phyloP scores from a whole-genome alignment of 495 filamentous ascomycete species.

The Talaromyces thailandensis region DNA sequence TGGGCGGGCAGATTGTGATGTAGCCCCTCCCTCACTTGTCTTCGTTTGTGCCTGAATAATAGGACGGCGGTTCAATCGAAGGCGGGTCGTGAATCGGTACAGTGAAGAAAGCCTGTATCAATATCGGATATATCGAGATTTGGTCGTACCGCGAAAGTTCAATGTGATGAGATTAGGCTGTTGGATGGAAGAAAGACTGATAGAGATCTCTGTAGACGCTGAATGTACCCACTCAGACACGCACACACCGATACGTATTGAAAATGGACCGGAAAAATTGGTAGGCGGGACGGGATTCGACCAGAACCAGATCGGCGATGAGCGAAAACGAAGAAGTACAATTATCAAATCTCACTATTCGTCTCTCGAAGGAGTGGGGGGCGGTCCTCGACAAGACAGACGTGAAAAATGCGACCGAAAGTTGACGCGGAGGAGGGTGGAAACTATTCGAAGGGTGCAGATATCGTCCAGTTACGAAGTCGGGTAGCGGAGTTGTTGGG shows the following conservation, averaged over 20 bases:
- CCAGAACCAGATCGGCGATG: conserved; percentile 2
- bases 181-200: not conserved
- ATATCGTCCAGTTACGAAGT: not conserved
- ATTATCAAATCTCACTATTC: not conserved
- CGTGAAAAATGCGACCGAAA: not conserved
- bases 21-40: not conserved
- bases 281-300: not conserved
- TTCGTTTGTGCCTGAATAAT: not conserved
- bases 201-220: not conserved
- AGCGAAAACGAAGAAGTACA: not conserved
- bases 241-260: not conserved
- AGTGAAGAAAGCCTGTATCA: not conserved
- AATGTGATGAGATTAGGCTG: not conserved
- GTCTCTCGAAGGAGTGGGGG: not conserved
- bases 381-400: not conserved
- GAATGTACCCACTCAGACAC: not conserved
- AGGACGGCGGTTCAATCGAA: not conserved
- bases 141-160: not conserved
- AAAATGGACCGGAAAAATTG: not conserved
- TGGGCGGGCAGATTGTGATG: not conserved
- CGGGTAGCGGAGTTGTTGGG: not conserved
- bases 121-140: not conserved
- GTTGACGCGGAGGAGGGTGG: not conserved
- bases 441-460: not conserved
- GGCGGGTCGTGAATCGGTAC: not conserved